Conservation (phyloP, 2,329 filamentous ascomycete species). For the Epichloe festucae region DNA sequence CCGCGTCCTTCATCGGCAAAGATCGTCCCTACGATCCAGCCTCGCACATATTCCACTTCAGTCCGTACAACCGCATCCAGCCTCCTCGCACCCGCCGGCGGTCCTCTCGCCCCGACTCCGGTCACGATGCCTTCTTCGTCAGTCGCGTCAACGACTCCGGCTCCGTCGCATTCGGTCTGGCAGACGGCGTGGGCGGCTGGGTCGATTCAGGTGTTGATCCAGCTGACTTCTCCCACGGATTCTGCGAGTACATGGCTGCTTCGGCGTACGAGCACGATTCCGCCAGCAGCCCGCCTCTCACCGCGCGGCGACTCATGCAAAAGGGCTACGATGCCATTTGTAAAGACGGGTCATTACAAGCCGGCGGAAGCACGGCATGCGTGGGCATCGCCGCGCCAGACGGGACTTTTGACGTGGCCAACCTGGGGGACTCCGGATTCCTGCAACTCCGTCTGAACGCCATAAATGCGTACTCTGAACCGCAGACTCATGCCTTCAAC, state of each 20-base stretch:
- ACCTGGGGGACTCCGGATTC: slow-evolving; percentile 86
- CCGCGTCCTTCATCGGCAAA: slow-evolving; percentile 65
- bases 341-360: slow-evolving; percentile 56
- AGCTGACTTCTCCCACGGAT: slow-evolving; percentile 83
- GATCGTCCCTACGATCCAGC: slow-evolving; percentile 52
- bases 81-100: slow-evolving; percentile 25
- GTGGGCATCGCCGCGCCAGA: slow-evolving; percentile 64
- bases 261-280: slow-evolving; percentile 48
- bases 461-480: slow-evolving; percentile 68
- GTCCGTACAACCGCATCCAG: slow-evolving; percentile 47
- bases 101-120: slow-evolving; percentile 54
- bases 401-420: slow-evolving; percentile 75
- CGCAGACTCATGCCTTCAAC: slow-evolving; percentile 95
- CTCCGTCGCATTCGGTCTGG: slow-evolving; percentile 72
- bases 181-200: slow-evolving; percentile 95
- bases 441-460: slow-evolving; percentile 75
- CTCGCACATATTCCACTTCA: slow-evolving; percentile 62
- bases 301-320: slow-evolving; percentile 63
- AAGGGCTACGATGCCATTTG: slow-evolving; percentile 73
- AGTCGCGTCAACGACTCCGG: slow-evolving; percentile 60
- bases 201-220: slow-evolving; percentile 84
- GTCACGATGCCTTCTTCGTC: slow-evolving; percentile 95
- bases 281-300: slow-evolving; percentile 27
- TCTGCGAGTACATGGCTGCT: slow-evolving; percentile 87
- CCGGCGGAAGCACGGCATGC: slow-evolving; percentile 85